phyloP scores from a whole-genome alignment of 805 yeast species.

The Kuraishia cidri region DNA sequence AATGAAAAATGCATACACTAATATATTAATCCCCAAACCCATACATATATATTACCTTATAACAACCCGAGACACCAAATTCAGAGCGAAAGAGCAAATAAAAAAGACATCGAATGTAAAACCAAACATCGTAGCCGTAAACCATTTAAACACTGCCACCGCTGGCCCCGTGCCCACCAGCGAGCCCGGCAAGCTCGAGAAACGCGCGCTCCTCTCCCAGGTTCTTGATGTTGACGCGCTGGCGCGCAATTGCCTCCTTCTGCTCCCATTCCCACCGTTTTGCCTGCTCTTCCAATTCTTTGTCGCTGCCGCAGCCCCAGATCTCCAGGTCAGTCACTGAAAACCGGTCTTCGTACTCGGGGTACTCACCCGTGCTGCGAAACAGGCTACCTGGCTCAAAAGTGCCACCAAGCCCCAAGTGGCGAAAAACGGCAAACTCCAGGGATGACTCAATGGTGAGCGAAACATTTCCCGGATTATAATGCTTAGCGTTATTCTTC shows the following conservation, averaged over 20 bases:
- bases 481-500: conserved; percentile 31
- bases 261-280: conserved; percentile 90
- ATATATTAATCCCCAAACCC: too few relatives aligned
- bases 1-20: too few relatives aligned
- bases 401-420: conserved; percentile 48
- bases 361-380: conserved; percentile 11
- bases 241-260: conserved; percentile 73
- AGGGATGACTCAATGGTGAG: conserved; percentile 68
- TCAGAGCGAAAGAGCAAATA: too few relatives aligned
- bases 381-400: conserved; percentile 26
- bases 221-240: conserved; percentile 53
- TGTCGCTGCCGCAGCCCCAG: conserved; percentile 83
- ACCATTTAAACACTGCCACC: conserved; percentile 40
- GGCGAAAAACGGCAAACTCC: conserved; percentile 77
- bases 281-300: conserved; percentile 69
- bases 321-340: conserved; percentile 73
- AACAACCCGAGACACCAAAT: too few relatives aligned
- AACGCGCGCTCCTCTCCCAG: conserved; percentile 80
- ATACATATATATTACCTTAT: too few relatives aligned
- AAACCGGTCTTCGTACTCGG: conserved; percentile 61
- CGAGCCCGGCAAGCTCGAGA: conserved; percentile 72
- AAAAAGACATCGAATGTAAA: too few relatives aligned
- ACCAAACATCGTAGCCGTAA: too few relatives aligned
- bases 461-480: conserved; percentile 69
- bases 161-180: conserved; percentile 30